phyloP scores from a whole-genome alignment of 1,284 basidiomycete genomes.

The Ceratobasidium sp. region DNA sequence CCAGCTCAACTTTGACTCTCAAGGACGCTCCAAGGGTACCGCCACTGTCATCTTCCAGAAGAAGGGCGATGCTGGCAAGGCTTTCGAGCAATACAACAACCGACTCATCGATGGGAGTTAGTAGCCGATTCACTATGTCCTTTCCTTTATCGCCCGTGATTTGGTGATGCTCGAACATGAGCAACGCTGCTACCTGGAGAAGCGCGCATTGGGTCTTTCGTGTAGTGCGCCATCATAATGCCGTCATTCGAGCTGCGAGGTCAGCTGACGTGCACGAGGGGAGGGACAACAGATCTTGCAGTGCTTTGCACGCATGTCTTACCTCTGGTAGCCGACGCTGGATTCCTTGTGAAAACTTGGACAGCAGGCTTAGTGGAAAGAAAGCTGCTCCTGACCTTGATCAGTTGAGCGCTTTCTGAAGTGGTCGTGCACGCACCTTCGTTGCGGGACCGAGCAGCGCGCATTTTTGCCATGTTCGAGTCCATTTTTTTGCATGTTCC shows the following conservation, averaged over 20 bases:
- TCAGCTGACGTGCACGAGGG: conserved; percentile 29
- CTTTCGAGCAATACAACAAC: conserved; percentile 96
- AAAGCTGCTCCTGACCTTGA: conserved; percentile 26
- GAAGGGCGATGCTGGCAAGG: conserved; percentile 91
- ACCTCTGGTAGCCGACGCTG: conserved; percentile 16
- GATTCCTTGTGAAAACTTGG: background rate
- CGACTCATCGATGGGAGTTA: conserved; percentile 99
- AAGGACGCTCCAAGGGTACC: conserved; percentile 90
- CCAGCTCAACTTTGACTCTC: conserved; percentile 86
- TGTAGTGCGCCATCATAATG: background rate
- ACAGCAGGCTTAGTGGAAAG: conserved; percentile 6
- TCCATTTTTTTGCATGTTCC: conserved; percentile 2
- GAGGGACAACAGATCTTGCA: background rate
- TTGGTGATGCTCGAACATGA: conserved; percentile 4
- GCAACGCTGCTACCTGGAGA: conserved; percentile 16
- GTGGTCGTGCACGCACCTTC: background rate
- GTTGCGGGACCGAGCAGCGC: conserved; percentile 10
- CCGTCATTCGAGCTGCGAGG: background rate
- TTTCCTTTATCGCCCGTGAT: conserved; percentile 21
- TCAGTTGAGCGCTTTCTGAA: conserved; percentile 25
- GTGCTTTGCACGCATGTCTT: conserved; percentile 14
- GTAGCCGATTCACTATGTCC: conserved; percentile 63
- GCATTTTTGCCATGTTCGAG: conserved; percentile 6
- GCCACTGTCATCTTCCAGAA: conserved; percentile 90
- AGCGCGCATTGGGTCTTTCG: conserved; percentile 8